Evolutionary conservation across 2,329 filamentous ascomycete species (phyloP), one percentile per base, ranked within the genome.

Genomic region (Paecilomyces formosus): DNA sequence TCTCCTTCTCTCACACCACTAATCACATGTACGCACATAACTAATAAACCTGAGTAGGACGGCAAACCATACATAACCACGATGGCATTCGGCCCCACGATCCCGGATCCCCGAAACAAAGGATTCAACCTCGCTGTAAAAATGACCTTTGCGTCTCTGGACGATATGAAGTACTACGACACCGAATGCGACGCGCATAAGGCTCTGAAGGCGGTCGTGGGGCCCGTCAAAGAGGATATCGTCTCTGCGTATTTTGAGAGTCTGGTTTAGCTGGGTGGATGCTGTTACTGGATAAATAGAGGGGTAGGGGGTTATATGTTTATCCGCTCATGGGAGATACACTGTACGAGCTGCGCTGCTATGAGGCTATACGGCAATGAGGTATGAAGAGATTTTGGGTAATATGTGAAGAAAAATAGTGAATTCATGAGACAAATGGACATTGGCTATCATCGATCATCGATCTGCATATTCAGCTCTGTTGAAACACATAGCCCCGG

Each of bases 121-220:
- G 88, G 87, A 51, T 89, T 81, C 76, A 89, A 85, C 7, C 66
- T 90, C 56, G 79, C 84, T 15, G 82, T 82, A 54, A 82, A 85
- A 70, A 85, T 82, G 49, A 81, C 83, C 53, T 90, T 90, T 68
- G 80, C 81, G 53, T 85, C 75, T 60, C 66, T 85, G 57, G 86
- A 86, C 12, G 88, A 90, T 70, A 85, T 90, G 82, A 78, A 83
- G 64, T 90, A 82, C 74, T 90, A 89, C 70, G 87, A 90, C 69
- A 76, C 78, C 9, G 77, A 80, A 54, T 85, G 82, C 63, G 77
- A 76, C 63, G 82, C 82, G 31, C 84, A 87, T 64, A 73, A 73
- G 58, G 76, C 72, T 26, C 70, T 86, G 62, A 75, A 73, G 63
- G 70, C 70, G 18, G 64, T 72, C 57, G 68, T 63, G 3, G 66